Base-by-base conservation (phyloP, 306 rosid genomes). In the Dryas octopetala region DNA sequence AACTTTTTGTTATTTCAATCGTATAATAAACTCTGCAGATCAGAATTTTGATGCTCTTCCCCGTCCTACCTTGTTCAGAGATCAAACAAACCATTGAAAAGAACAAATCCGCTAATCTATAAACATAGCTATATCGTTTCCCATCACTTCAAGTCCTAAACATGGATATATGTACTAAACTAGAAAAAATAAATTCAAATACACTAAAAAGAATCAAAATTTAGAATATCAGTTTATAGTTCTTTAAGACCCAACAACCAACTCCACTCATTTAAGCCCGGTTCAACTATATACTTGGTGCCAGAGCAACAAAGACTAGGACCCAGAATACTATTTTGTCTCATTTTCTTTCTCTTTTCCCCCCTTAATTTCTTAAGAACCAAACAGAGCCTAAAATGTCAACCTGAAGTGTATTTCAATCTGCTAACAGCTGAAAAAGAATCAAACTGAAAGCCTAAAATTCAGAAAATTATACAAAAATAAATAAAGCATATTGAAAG, bases 391-490 rank as follows among this genome's bases (percentile, higher is more conserved):
- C 55, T 12, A 78, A 76, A 71, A 52, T 60, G 38, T 41, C 10
- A 82, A 84, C 82, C 75, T 63, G 59, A 79, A 68, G 78, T 73
- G 85, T 88, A 83, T 78, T 83, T 76, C 53, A 71, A 70, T 63
- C 77, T 74, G 23, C 46, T 64, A 48, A 67, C 46, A 74, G 83
- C 74, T 55, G 13, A 41, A 66, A 53, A 48, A 47, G 43, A 75
- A 72, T 15, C 75, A 55, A n/a, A 76, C 4, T 7, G 17, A 16
- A 58, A 75, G 62, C 60, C 73, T 23, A 9, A 71, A 86, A 81
- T 70, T 69, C 60, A 74, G 15, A 81, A 54, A 76, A 73, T 51
- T 4, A 43, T 17, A 17, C 54, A 13, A 7, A 28, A 67, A 53
- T 19, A 4, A 65, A 17, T 26, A 23, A 60, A 44, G 60, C 49